These are phyloP conservation scores for Ogataea pilisensis DNA, from an alignment of 805 yeast species.

Conservation along the genomic window DNA sequence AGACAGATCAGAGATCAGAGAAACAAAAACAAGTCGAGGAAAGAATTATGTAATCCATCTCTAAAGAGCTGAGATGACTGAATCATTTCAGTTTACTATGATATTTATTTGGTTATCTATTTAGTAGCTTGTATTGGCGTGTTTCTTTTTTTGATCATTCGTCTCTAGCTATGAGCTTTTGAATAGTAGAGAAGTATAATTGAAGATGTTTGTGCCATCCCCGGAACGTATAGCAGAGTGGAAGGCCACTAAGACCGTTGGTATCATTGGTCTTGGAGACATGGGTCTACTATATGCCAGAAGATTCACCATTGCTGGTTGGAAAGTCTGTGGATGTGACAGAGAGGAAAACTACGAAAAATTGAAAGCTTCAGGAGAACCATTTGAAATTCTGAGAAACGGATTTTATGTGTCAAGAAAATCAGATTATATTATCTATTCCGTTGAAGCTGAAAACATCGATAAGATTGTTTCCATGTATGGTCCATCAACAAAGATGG, in stretches of 20 bases:
- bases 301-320: conserved; percentile 74
- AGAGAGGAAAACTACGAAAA: conserved; percentile 57
- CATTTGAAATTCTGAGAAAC: conserved; percentile 58
- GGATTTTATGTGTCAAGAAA: conserved; percentile 82
- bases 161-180: too few species aligned
- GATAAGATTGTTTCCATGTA: conserved; percentile 65
- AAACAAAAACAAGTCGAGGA: too few species aligned
- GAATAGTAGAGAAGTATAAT: too few species aligned
- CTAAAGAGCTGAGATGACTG: too few species aligned
- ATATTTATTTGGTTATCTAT: too few species aligned
- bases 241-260: conserved; percentile 51
- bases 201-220: conserved; percentile 15
- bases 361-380: conserved; percentile 34
- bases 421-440: conserved; percentile 81
- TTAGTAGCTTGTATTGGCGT: too few species aligned
- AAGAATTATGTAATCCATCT: too few species aligned
- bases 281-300: conserved; percentile 91
- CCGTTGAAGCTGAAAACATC: conserved; percentile 89
- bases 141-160: too few species aligned
- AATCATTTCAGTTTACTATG: too few species aligned
- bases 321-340: conserved; percentile 89
- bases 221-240: conserved; percentile 12
- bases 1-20: too few species aligned
- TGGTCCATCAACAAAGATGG: conserved; percentile 84
- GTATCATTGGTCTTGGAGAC: conserved; percentile 94